Evolutionary conservation across 2,329 filamentous ascomycete genomes (phyloP).

Genomic region (Stenocarpella maydis): DNA sequence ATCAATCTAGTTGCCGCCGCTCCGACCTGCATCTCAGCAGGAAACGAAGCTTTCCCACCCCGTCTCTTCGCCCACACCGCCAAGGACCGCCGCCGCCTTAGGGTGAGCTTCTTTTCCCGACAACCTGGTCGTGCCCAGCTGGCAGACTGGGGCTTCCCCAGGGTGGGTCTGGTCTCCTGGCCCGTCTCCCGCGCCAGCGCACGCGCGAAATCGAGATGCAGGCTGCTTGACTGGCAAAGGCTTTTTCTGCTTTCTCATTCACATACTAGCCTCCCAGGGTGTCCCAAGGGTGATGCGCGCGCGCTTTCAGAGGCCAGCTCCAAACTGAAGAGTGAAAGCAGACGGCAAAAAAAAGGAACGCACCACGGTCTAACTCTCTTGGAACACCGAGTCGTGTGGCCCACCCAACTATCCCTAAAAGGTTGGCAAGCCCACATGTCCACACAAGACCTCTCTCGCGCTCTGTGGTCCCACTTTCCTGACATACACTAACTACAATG

Average conservation of each 20-base stretch:
- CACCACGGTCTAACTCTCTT: not conserved
- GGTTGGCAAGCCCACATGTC: not conserved
- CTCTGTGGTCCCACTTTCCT: not conserved
- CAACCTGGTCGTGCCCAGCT: conserved; percentile 19
- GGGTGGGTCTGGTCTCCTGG: conserved; percentile 3
- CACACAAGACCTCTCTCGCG: not conserved
- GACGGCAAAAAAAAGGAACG: not conserved
- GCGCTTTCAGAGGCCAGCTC: not conserved
- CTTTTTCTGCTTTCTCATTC: not conserved
- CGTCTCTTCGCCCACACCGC: conserved; percentile 21
- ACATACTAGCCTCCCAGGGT: conserved; percentile 1
- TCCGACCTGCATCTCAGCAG: not conserved
- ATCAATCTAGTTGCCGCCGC: not conserved
- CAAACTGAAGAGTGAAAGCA: not conserved
- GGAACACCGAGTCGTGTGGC: conserved; percentile 11
- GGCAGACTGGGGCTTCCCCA: conserved; percentile 1
- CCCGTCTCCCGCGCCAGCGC: conserved; percentile 2
- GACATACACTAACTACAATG: too few relatives aligned
- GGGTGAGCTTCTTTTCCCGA: conserved; percentile 29
- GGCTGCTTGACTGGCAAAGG: not conserved
- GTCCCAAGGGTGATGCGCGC: not conserved
- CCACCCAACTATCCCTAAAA: conserved; percentile 9
- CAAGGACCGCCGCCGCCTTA: conserved; percentile 26
- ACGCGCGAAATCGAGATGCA: not conserved
- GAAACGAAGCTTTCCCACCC: conserved; percentile 16